Base-by-base conservation (phyloP, 257 asterid species). In the Solanum medicagineum region DNA sequence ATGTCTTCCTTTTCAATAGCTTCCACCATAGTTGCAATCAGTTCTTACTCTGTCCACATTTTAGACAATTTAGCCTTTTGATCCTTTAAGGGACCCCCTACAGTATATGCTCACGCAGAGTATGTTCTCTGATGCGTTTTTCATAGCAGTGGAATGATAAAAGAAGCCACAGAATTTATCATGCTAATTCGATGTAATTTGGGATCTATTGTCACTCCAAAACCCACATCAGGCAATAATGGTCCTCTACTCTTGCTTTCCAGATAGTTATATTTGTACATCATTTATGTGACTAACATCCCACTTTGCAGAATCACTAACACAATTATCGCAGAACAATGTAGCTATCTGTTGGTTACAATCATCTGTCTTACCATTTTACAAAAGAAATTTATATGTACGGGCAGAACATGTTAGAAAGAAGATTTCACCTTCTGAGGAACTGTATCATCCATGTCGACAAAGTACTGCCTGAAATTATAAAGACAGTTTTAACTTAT, bases 391-490 rank as follows among this genome's bases (percentile, higher is more conserved):
- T 22, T 16, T 26, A 24, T 51, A 9, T 65, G 11, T 26, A 63
- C 26, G 26, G 70, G 87, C 68, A 86, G 68, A 62, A 53, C 84
- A 87, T 73, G 62, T 69, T 26, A 57, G 24, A 51, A 26, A 62
- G 73, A 15, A 79, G 71, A 84, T 70, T 85, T 70, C 84, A 91
- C 93, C 92, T 91, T 91, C 59, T 88, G 91, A 51, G 93, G 90
- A 69, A 91, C 93, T 63, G 93, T 88, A 85, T 91, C 93, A 69
- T 88, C 92, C 91, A 85, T 83, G 86, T 91, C 87, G 60, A 91
- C 92, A 59, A 91, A 91, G 83, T 91, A 91, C 85, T 91, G 93
- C 91, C 93, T 91, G 90, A 82, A 81, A 88, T 57, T 45, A 82
- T 65, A 51, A 70, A 79, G 81, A 82, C n/a, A 53, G 83, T 53